Evolutionary conservation across 805 yeast genomes (phyloP).

Genomic region (Zygotorulaspora florentina): DNA sequence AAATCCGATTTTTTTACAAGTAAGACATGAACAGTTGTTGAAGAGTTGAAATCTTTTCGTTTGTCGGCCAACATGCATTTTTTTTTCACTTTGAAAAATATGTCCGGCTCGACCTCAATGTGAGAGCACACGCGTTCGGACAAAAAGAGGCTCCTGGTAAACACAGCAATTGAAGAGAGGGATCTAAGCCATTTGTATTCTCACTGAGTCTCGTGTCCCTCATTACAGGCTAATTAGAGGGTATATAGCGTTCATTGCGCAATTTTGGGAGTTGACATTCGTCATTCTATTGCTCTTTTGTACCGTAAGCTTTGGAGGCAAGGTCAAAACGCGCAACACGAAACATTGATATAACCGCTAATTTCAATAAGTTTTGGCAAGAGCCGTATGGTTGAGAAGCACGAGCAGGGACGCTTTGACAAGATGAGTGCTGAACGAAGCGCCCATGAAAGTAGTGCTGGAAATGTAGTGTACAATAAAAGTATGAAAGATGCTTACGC

Average conservation of each 20-base stretch:
- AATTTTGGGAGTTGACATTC: neutral
- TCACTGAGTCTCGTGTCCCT: too few relatives aligned
- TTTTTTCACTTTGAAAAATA: neutral
- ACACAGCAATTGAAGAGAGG: too few relatives aligned
- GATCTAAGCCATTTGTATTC: neutral
- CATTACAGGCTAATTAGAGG: too few relatives aligned
- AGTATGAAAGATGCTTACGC: conserved; percentile 15
- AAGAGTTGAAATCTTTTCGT: neutral
- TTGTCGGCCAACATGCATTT: neutral
- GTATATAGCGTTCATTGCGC: neutral
- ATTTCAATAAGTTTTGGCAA: neutral
- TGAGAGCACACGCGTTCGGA: neutral
- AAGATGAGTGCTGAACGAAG: neutral
- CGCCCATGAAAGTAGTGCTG: neutral
- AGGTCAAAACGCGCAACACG: neutral
- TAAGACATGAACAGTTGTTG: too few relatives aligned
- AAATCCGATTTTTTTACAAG: neutral
- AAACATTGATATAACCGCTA: neutral
- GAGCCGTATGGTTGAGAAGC: neutral
- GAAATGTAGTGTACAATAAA: conserved; percentile 12
- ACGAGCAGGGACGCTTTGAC: neutral
- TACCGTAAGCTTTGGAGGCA: neutral
- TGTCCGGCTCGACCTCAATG: neutral
- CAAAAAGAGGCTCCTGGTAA: neutral
- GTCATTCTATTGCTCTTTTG: neutral